phyloP scores from a whole-genome alignment of 192 early-diverging fungal species.

The Ambispora gerdemannii region DNA sequence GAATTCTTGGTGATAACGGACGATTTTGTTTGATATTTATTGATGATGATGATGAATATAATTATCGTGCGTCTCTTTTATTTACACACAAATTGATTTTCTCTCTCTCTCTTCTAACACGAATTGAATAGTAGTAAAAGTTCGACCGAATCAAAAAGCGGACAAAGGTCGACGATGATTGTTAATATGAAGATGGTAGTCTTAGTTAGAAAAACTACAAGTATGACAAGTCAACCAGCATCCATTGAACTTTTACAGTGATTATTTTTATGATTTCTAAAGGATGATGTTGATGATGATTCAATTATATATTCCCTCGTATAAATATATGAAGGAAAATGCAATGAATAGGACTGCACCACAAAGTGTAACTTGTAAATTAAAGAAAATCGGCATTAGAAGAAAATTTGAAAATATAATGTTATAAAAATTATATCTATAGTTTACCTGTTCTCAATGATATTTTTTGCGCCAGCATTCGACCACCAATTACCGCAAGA shows the following conservation, averaged over 20 bases:
- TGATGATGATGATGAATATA: background rate
- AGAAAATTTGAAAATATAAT: background rate
- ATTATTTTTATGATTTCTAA: too few species aligned
- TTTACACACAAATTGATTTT: too few species aligned
- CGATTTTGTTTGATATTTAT: background rate
- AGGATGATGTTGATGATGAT: too few species aligned
- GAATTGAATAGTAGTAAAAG: too few species aligned
- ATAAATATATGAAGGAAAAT: conserved; percentile 74
- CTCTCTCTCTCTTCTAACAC: too few species aligned
- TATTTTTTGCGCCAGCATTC: conserved; percentile 79
- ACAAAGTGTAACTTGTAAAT: conserved; percentile 65
- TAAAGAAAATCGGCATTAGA: conserved; percentile 27
- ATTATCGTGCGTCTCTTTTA: background rate
- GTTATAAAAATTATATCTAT: background rate
- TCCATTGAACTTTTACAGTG: conserved; percentile 16
- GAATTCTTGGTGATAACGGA: too few species aligned
- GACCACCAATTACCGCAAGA: conserved; percentile 91
- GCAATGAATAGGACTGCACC: conserved; percentile 87
- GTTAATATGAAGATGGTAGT: too few species aligned
- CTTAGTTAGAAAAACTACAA: conserved; percentile 26
- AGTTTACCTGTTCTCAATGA: conserved; percentile 76
- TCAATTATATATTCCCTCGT: conserved; percentile 47
- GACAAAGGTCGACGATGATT: too few species aligned
- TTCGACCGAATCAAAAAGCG: too few species aligned
- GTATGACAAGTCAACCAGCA: conserved; percentile 10